These are phyloP conservation scores for Ramularia endophylla DNA, from an alignment of 2,329 filamentous ascomycete species.

Conservation along the genomic window DNA sequence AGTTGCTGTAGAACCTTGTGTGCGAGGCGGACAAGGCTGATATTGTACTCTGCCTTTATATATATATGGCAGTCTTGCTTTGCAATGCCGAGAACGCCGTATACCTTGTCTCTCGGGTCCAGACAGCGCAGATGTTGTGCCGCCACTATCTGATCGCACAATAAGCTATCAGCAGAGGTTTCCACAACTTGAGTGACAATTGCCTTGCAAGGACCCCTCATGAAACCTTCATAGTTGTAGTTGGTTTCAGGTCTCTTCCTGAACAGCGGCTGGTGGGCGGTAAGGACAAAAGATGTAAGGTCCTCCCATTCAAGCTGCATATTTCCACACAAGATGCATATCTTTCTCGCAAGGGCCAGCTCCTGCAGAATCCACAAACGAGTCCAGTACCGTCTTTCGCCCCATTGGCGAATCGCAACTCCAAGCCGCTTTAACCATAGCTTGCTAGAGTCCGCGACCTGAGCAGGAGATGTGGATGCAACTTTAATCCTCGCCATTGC, in stretches of 20 bases:
- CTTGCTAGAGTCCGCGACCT: neutral
- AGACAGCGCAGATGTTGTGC: constrained; percentile 1
- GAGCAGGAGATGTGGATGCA: too few species aligned
- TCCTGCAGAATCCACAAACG: constrained; percentile 10
- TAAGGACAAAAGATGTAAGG: neutral
- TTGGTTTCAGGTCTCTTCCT: neutral
- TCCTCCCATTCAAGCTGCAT: neutral
- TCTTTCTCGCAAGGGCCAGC: constrained; percentile 2
- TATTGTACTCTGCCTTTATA: constrained; percentile 2
- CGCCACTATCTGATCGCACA: constrained; percentile 3
- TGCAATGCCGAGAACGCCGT: constrained; percentile 4
- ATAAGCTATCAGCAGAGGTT: neutral
- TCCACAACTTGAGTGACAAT: neutral
- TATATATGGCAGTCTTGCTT: neutral
- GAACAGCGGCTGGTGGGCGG: neutral
- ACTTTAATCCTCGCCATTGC: neutral
- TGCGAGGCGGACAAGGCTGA: neutral
- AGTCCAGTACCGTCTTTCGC: constrained; percentile 7
- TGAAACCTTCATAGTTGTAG: neutral
- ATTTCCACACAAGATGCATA: constrained; percentile 4
- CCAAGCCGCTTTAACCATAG: neutral
- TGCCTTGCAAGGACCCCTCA: constrained; percentile 1
- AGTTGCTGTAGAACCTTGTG: constrained; percentile 2
- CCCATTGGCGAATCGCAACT: neutral
- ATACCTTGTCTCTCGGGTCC: constrained; percentile 7